These are phyloP conservation scores for Diversispora epigaea DNA, from an alignment of 192 early-diverging fungal genomes.

Conservation along the genomic window DNA sequence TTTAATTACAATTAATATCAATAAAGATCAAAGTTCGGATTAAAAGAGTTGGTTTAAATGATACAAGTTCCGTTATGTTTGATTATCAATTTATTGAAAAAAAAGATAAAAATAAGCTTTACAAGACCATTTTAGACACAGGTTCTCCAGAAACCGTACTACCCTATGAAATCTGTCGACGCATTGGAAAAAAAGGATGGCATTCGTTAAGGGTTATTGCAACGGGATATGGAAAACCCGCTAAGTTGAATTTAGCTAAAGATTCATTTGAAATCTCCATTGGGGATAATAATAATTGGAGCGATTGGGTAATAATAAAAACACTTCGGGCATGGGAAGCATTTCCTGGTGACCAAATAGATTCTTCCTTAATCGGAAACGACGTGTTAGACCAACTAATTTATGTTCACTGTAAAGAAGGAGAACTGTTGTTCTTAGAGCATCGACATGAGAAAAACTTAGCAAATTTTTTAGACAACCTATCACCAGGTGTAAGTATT, in stretches of 20 bases:
- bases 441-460: too few species aligned
- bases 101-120: neutral
- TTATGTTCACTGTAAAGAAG: too few species aligned
- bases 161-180: neutral
- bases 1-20: constrained; percentile 1
- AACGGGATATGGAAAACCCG: neutral
- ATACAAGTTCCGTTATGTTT: neutral
- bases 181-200: constrained; percentile 7
- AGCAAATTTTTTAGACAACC: too few species aligned
- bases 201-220: neutral
- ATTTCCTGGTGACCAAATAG: neutral
- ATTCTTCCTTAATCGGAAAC: neutral
- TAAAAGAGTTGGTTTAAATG: neutral
- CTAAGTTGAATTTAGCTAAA: neutral
- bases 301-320: neutral
- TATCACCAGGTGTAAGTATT: too few species aligned
- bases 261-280: constrained; percentile 18
- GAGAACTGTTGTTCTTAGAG: too few species aligned
- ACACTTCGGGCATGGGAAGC: neutral
- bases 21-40: constrained; percentile 16
- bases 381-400: neutral
- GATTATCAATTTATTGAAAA: neutral
- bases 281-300: constrained; percentile 19
- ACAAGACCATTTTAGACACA: constrained; percentile 16
- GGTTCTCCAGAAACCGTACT: constrained; percentile 2